These are phyloP conservation scores for Kwoniella sp. DNA, from an alignment of 768 basidiomycete genomes.

Conservation along the genomic window DNA sequence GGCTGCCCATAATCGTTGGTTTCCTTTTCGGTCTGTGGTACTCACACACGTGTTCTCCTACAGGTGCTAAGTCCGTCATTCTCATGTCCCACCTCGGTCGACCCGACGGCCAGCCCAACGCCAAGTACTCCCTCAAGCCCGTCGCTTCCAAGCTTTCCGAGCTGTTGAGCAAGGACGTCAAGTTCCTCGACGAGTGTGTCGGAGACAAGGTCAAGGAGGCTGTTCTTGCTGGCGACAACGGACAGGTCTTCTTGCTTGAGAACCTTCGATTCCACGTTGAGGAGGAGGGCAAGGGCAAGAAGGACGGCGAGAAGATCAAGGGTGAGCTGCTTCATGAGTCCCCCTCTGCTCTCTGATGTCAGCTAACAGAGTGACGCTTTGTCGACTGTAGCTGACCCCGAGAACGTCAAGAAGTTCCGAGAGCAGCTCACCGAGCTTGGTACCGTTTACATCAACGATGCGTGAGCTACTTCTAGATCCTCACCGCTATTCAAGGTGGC, in stretches of 20 bases:
- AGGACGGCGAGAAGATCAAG: constrained; percentile 85
- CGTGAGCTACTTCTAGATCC: constrained; percentile 53
- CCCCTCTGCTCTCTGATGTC: neutral
- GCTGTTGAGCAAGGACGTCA: constrained; percentile 71
- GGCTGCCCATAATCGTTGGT: neutral
- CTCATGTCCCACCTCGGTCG: constrained; percentile 99
- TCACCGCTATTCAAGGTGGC: neutral
- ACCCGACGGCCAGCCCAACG: constrained; percentile 85
- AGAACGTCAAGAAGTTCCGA: constrained; percentile 77
- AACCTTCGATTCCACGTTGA: constrained; percentile 98
- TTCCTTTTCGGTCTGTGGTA: neutral
- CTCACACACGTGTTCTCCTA: neutral
- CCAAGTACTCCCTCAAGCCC: constrained; percentile 87
- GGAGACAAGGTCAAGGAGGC: constrained; percentile 80
- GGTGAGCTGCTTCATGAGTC: constrained; percentile 54
- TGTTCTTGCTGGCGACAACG: constrained; percentile 65
- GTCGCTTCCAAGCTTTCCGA: constrained; percentile 76
- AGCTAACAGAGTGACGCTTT: neutral
- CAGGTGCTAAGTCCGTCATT: constrained; percentile 70
- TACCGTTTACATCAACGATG: constrained; percentile 97
- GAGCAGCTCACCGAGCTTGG: constrained; percentile 86
- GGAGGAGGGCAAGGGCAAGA: constrained; percentile 96
- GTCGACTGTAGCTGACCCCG: constrained; percentile 64
- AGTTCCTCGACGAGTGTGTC: constrained; percentile 81
- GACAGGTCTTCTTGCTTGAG: constrained; percentile 81